Base-by-base conservation (phyloP, 2,329 filamentous ascomycete genomes). In the Colletotrichum costaricense region DNA sequence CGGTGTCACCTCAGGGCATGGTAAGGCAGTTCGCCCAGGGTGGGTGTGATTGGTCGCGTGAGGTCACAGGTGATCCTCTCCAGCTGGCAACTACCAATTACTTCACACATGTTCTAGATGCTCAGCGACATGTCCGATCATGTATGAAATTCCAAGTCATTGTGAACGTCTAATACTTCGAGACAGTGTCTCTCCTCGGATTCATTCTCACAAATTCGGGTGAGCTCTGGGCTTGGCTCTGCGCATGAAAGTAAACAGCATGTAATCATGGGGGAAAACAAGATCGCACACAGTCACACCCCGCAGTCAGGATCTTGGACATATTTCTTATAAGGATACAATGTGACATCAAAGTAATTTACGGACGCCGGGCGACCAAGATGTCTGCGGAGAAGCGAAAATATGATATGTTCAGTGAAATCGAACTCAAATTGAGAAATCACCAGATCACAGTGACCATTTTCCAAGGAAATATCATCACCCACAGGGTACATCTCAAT, bases 1-100 rank as follows among this genome's bases (percentile, higher is more conserved):
- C 42, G 19, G 16, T 19, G 42, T 49, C 16, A 49, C 42, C 42
- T 49, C 42, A 49, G 42, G 42, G 42, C 42, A 49, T n/a, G 42
- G 16, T 49, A 49, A 49, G 42, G 42, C 49, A 56, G 33, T 19
- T 57, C 9, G 19, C 28, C 49, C 16, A 58, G 26, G 56, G 12
- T 57, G 30, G 3, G 19, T 54, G 65, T 69, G 57, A 72, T 72
- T 69, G 69, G 65, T 52, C 42, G 52, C 28, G 22, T 72, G 35
- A 49, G 42, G 42, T n/a, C 24, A 22, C n/a, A 26, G 11, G 35
- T 11, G 16, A 19, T 49, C 42, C 42, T n/a, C 42, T 49, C 42
- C 35, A 28, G 22, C 11, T 22, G 19, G 24, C 16, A 26, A 22
- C 49, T 65, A 22, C 35, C 35, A 42, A 35, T 14, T 42, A 11